phyloP scores from a whole-genome alignment of 345 rosid genomes.

The Cochlearia excelsa region DNA sequence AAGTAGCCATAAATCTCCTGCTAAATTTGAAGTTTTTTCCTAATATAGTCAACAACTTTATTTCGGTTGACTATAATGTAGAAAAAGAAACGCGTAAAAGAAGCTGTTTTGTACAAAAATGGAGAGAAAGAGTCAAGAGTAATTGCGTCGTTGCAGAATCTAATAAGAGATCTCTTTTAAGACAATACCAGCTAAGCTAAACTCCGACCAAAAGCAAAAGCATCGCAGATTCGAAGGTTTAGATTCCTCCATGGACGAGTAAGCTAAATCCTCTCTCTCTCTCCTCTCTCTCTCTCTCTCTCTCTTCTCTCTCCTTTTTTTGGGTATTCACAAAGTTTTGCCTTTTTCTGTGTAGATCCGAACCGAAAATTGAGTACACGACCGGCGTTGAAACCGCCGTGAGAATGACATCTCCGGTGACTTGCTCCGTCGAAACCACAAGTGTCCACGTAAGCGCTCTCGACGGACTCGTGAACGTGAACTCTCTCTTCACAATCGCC shows the following conservation, averaged over 20 bases:
- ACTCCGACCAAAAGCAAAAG: slow-evolving; percentile 31
- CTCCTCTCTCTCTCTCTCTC: slow-evolving; percentile 20
- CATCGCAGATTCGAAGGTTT: neutral
- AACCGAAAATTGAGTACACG: slow-evolving; percentile 44
- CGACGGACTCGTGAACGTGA: slow-evolving; percentile 91
- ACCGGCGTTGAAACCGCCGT: slow-evolving; percentile 19
- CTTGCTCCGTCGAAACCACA: slow-evolving; percentile 44
- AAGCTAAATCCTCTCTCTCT: slow-evolving; percentile 12
- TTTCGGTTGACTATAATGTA: too few relatives aligned
- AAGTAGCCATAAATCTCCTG: too few relatives aligned
- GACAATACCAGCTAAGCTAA: slow-evolving; percentile 25
- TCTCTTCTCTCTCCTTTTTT: neutral
- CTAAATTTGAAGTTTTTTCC: neutral
- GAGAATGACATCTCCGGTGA: slow-evolving; percentile 36
- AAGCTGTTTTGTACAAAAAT: too few relatives aligned
- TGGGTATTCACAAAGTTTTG: slow-evolving; percentile 1
- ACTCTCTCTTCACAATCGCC: slow-evolving; percentile 94
- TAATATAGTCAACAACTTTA: neutral
- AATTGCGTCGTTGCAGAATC: neutral
- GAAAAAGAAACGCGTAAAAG: neutral
- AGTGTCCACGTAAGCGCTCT: slow-evolving; percentile 95
- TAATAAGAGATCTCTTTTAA: slow-evolving; percentile 16
- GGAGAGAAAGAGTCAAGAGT: neutral
- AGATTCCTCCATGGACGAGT: slow-evolving; percentile 49
- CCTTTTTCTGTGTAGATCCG: slow-evolving; percentile 48